These are phyloP conservation scores for Coprinopsis sp. DNA, from an alignment of 768 basidiomycete species.

Conservation along the genomic window DNA sequence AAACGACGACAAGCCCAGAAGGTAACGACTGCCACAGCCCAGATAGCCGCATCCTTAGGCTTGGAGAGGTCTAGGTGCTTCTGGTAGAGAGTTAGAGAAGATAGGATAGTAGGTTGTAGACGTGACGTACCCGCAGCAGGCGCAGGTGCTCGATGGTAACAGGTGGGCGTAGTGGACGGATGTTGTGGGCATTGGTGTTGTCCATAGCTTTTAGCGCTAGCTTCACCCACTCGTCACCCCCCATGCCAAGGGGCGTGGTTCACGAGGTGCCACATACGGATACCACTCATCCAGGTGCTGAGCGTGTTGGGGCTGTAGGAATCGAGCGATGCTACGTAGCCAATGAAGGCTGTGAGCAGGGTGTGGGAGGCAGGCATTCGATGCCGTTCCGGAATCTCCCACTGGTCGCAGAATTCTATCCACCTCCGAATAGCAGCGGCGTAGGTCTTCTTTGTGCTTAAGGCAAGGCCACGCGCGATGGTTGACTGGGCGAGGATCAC, in stretches of 20 bases:
- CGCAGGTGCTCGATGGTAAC: conserved; percentile 31
- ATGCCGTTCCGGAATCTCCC: conserved; percentile 11
- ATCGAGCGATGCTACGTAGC: background rate
- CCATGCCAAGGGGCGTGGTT: conserved; percentile 33
- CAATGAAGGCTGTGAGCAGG: conserved; percentile 13
- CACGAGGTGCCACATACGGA: conserved; percentile 33
- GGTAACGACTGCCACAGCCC: conserved; percentile 26
- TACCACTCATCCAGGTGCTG: conserved; percentile 29
- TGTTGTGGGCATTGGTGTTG: conserved; percentile 18
- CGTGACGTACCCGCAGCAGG: conserved; percentile 13
- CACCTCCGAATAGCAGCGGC: conserved; percentile 17
- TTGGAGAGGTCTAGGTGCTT: conserved; percentile 14
- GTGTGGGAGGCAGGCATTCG: conserved; percentile 17
- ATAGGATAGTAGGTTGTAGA: background rate
- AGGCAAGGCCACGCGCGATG: conserved; percentile 5
- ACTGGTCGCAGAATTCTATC: conserved; percentile 20
- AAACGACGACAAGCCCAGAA: conserved; percentile 34
- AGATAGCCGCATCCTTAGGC: conserved; percentile 26
- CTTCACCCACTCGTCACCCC: conserved; percentile 20
- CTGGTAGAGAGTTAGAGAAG: background rate
- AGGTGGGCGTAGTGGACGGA: conserved; percentile 21
- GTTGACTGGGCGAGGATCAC: conserved; percentile 5
- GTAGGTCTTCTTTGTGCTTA: conserved; percentile 10
- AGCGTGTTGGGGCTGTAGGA: conserved; percentile 19
- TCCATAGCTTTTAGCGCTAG: conserved; percentile 12